Conservation (phyloP, 768 basidiomycete genomes). For the Dioszegia crocea region DNA sequence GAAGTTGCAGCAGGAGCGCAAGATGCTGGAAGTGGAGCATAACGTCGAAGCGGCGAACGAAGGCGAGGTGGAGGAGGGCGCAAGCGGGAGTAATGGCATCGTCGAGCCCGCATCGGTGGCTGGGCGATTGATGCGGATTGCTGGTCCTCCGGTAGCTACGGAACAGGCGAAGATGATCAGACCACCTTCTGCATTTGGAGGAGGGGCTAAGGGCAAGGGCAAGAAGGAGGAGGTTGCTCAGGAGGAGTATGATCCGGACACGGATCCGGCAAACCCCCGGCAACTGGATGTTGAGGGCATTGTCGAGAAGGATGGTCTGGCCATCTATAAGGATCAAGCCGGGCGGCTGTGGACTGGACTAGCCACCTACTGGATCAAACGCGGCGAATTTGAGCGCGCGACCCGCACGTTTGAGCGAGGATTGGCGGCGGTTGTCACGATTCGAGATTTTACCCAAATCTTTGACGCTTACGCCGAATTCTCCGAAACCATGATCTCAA, state of each 20-base stretch:
- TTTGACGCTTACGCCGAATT: slow-evolving; percentile 97
- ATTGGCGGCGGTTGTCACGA: slow-evolving; percentile 75
- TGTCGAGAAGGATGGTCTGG: slow-evolving; percentile 77
- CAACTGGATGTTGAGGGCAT: slow-evolving; percentile 84
- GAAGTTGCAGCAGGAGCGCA: slow-evolving; percentile 54
- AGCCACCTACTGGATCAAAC: slow-evolving; percentile 97
- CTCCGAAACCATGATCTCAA: slow-evolving; percentile 79
- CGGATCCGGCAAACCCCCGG: slow-evolving; percentile 66
- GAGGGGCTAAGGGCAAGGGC: neutral
- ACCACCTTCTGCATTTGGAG: slow-evolving; percentile 46
- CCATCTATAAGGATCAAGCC: slow-evolving; percentile 91
- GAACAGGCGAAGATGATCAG: slow-evolving; percentile 54
- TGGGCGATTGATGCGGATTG: slow-evolving; percentile 67
- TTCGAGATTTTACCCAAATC: slow-evolving; percentile 95
- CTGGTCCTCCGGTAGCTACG: slow-evolving; percentile 61
- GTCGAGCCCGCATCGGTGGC: slow-evolving; percentile 54
- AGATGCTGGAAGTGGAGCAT: slow-evolving; percentile 49
- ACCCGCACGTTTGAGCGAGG: slow-evolving; percentile 84
- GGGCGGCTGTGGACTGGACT: slow-evolving; percentile 93
- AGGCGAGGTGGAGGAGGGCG: slow-evolving; percentile 10
- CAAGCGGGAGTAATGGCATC: slow-evolving; percentile 24
- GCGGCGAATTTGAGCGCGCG: slow-evolving; percentile 86
- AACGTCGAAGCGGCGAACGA: slow-evolving; percentile 35
- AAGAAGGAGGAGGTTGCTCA: neutral
- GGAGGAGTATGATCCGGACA: slow-evolving; percentile 68